A percentile compares a stretch with the other conserved stretches of the same genome.
Conservation (phyloP, 73 alveolate genomes). For the Symbiodinium natans region DNA sequence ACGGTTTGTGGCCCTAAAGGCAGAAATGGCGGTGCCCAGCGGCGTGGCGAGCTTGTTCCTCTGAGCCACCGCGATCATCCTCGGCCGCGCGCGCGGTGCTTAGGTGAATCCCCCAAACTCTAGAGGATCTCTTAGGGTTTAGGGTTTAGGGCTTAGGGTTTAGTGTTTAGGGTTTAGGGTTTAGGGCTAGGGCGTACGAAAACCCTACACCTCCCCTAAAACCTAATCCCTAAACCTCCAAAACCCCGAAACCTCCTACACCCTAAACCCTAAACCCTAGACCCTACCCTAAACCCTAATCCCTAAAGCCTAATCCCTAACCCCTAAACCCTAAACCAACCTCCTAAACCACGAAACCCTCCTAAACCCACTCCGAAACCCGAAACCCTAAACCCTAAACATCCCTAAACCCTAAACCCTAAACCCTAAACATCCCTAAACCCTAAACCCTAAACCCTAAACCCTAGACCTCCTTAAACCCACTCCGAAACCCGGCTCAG, state of each 20-base stretch:
- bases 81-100: not conserved
- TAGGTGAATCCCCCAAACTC: too few species aligned
- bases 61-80: conserved; percentile 70
- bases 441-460: not conserved
- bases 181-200: not conserved
- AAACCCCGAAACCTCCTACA: not conserved
- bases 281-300: not conserved
- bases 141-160: not conserved
- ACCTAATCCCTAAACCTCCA: too few species aligned
- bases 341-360: too few species aligned
- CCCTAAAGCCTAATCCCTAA: not conserved
- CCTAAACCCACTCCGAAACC: too few species aligned
- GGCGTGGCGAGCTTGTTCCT: conserved; percentile 53
- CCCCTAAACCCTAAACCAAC: too few species aligned
- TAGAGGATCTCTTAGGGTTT: not conserved
- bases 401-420: too few species aligned
- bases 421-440: not conserved
- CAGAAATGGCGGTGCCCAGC: not conserved
- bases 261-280: not conserved
- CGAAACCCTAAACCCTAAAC: too few species aligned
- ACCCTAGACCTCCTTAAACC: not conserved
- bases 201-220: not conserved
- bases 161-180: not conserved
- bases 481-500: not conserved
- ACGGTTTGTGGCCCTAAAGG: too few species aligned